phyloP scores from a whole-genome alignment of 352 stramenopile species.

The Thraustochytrium sp. region DNA sequence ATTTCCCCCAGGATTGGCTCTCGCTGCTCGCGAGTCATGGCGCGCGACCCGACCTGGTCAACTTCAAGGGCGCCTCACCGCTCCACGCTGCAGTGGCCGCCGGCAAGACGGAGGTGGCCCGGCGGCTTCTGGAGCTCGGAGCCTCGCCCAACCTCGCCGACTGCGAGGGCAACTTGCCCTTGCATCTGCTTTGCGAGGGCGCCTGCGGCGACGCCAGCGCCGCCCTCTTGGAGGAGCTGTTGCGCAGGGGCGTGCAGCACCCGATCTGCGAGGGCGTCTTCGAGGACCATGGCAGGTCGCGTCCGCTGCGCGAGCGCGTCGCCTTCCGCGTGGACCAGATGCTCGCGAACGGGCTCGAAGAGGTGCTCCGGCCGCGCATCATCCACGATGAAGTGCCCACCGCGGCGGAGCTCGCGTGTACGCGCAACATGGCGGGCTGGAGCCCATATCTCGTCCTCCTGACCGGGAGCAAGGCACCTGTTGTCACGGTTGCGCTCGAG shows the following conservation, averaged over 20 bases:
- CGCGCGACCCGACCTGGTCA: background rate
- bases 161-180: background rate
- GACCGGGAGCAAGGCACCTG: background rate
- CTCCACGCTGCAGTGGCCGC: background rate
- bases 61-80: background rate
- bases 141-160: background rate
- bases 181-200: conserved; percentile 19
- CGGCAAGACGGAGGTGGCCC: background rate
- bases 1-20: background rate
- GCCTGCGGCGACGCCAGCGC: background rate
- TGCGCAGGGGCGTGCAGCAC: background rate
- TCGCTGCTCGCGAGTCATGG: background rate
- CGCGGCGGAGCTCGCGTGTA: background rate
- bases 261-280: background rate
- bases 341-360: background rate
- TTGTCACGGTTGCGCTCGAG: too few species aligned
- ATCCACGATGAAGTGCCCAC: background rate
- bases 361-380: background rate
- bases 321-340: background rate
- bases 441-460: background rate
- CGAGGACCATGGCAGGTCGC: background rate
- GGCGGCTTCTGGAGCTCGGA: background rate
- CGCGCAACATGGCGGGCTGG: background rate
- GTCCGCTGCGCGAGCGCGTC: background rate
- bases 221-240: background rate